These are phyloP conservation scores for Trametes cingulata DNA, from an alignment of 768 basidiomycete genomes.

Conservation along the genomic window DNA sequence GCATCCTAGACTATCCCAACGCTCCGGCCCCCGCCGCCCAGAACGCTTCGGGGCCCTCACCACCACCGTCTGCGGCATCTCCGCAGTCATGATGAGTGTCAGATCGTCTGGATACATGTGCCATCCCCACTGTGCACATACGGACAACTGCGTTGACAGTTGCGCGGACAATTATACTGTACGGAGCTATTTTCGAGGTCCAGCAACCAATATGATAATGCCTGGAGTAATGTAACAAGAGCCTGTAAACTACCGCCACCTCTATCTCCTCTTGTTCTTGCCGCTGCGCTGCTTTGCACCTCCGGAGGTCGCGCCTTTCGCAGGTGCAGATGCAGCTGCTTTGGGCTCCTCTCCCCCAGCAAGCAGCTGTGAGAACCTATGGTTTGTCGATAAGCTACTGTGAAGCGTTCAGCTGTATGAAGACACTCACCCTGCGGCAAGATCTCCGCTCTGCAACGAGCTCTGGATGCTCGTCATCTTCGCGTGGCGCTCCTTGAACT, in stretches of 20 bases:
- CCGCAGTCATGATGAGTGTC: slow-evolving; percentile 5
- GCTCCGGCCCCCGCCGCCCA: background rate
- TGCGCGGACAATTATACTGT: background rate
- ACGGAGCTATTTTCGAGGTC: background rate
- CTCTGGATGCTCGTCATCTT: slow-evolving; percentile 56
- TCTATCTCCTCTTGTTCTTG: slow-evolving; percentile 38
- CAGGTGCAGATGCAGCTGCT: slow-evolving; percentile 19
- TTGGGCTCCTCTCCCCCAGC: slow-evolving; percentile 39
- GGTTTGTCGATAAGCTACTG: background rate
- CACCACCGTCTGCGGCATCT: background rate
- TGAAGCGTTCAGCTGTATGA: background rate
- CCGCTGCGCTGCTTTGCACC: slow-evolving; percentile 32
- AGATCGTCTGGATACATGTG: too few relatives aligned
- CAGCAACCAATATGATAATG: background rate
- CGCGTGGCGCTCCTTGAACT: slow-evolving; percentile 61
- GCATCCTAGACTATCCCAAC: slow-evolving; percentile 50
- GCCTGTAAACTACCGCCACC: slow-evolving; percentile 2
- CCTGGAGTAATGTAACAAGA: slow-evolving; percentile 7
- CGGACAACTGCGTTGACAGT: background rate
- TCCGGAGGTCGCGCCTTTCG: slow-evolving; percentile 20
- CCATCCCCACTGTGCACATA: background rate
- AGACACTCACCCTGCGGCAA: slow-evolving; percentile 53
- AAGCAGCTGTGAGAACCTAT: slow-evolving; percentile 47
- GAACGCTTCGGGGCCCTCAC: background rate
- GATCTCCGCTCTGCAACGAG: slow-evolving; percentile 58